Evolutionary conservation across 2,329 filamentous ascomycete species (phyloP).

Genomic region (Botrytis sinoallii): DNA sequence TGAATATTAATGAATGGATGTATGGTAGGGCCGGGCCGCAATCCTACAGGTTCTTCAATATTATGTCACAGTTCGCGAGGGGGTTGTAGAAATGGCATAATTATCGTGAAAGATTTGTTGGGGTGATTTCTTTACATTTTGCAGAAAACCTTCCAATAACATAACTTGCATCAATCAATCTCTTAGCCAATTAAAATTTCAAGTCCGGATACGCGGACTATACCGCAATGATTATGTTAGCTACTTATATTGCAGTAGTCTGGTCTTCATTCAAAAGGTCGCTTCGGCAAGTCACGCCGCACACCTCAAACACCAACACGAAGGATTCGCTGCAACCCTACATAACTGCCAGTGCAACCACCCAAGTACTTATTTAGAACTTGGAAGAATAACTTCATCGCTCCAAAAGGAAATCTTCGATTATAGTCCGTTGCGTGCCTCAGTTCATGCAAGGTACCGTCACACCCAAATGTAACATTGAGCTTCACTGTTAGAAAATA

Average conservation of each 20-base stretch:
- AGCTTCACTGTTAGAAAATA: background rate
- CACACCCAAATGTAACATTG: too few relatives aligned
- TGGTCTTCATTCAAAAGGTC: background rate
- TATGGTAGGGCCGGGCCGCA: background rate
- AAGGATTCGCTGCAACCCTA: background rate
- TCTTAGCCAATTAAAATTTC: background rate
- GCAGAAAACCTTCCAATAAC: background rate
- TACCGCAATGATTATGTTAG: background rate
- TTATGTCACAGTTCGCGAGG: background rate
- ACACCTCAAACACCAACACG: slow-evolving; percentile 8
- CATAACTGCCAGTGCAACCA: background rate
- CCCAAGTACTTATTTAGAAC: background rate
- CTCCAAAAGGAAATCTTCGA: background rate
- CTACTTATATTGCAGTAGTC: background rate
- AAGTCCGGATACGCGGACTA: background rate
- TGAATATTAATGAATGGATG: background rate
- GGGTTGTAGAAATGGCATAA: background rate
- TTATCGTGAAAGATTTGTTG: background rate
- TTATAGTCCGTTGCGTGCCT: background rate
- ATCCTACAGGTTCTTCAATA: background rate
- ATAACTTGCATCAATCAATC: background rate
- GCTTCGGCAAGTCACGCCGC: background rate
- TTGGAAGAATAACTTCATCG: background rate
- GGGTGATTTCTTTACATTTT: background rate
- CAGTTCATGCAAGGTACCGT: background rate